phyloP scores from a whole-genome alignment of 106 monocot species.

The Apostasia shenzhenica region DNA sequence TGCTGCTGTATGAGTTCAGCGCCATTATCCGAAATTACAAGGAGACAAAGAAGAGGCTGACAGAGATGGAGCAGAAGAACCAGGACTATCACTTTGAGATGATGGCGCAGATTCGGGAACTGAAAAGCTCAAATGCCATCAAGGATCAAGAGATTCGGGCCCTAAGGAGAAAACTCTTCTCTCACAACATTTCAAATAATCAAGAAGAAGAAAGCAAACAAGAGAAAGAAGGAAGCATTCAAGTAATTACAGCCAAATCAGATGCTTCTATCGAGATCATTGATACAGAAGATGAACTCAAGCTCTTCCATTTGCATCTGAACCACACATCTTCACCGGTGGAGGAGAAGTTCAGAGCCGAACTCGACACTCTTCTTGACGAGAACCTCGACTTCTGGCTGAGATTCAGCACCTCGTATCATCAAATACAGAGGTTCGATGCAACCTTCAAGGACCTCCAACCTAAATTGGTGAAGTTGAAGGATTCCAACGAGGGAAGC shows the following conservation, averaged over 20 bases:
- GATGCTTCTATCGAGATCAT: background rate
- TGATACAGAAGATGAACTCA: conserved; percentile 9
- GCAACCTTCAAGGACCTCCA: conserved; percentile 33
- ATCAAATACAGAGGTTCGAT: conserved; percentile 68
- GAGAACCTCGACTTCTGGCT: conserved; percentile 95
- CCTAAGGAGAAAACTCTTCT: conserved; percentile 39
- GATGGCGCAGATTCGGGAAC: conserved; percentile 38
- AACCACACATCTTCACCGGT: conserved; percentile 14
- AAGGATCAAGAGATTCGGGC: conserved; percentile 73
- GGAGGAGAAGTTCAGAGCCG: conserved; percentile 73
- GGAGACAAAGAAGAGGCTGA: conserved; percentile 53
- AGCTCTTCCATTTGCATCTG: conserved; percentile 10
- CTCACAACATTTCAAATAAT: conserved; percentile 2
- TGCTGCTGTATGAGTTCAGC: conserved; percentile 59
- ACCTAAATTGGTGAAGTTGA: conserved; percentile 30
- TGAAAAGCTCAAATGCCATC: conserved; percentile 35
- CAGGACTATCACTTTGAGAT: conserved; percentile 35
- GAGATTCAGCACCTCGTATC: conserved; percentile 78
- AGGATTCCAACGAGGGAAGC: conserved; percentile 12
- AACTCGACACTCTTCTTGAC: conserved; percentile 67
- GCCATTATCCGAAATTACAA: conserved; percentile 65
- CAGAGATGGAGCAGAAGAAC: conserved; percentile 40
- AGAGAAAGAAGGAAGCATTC: conserved; percentile 6
- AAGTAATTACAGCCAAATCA: background rate
- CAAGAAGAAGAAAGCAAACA: background rate